Conservation (phyloP, 2,329 filamentous ascomycete genomes). For the Nemania diffusa region DNA sequence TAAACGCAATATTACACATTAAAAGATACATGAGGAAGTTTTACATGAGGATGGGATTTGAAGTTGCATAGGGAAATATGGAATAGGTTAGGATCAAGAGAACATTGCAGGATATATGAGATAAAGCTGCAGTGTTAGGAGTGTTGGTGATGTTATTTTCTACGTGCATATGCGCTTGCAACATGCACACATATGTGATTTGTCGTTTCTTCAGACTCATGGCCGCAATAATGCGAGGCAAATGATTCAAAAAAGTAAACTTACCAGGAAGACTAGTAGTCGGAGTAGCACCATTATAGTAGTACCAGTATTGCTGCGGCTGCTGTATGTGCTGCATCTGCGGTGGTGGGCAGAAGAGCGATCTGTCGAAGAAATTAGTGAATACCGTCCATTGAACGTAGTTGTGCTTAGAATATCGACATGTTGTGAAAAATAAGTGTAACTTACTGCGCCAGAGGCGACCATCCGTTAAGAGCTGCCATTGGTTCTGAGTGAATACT, state of each 20-base stretch:
- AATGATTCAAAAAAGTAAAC: conserved; percentile 1
- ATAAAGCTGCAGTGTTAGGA: neutral
- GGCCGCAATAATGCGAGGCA: neutral
- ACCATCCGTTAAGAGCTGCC: neutral
- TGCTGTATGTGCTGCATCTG: conserved; percentile 2
- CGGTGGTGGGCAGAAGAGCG: conserved; percentile 6
- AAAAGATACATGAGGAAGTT: neutral
- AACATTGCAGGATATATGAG: neutral
- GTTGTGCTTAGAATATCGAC: neutral
- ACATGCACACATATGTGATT: neutral
- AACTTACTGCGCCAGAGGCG: conserved; percentile 27
- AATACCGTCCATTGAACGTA: neutral
- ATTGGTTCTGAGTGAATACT: neutral
- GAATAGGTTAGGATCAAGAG: neutral
- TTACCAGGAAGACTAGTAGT: conserved; percentile 10
- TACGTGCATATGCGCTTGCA: neutral
- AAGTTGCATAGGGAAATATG: neutral
- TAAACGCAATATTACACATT: neutral
- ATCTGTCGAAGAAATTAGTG: neutral
- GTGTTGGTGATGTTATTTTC: neutral
- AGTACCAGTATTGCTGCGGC: conserved; percentile 18
- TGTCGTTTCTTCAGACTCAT: neutral
- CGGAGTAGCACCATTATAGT: conserved; percentile 1
- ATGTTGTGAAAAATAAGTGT: neutral
- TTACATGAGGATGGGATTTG: neutral